These are phyloP conservation scores for Alnus rubra DNA, from an alignment of 306 rosid species.

Conservation along the genomic window DNA sequence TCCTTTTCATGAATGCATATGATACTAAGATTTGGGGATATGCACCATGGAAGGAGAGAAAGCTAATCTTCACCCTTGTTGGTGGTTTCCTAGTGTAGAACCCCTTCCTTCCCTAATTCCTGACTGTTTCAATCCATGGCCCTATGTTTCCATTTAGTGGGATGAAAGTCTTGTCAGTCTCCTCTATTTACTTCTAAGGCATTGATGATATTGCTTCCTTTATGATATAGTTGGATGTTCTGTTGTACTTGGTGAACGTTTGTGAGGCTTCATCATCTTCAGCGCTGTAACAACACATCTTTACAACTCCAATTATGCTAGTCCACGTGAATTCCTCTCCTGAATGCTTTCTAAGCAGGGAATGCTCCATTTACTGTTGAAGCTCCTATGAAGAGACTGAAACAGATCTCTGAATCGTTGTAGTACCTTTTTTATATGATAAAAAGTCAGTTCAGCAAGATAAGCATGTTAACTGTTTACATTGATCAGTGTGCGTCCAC, in stretches of 20 bases:
- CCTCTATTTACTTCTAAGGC: not conserved
- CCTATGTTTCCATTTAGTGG: not conserved
- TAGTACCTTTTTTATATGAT: not conserved
- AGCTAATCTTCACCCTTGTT: not conserved
- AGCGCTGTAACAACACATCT: not conserved
- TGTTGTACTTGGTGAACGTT: not conserved
- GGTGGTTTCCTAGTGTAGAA: not conserved
- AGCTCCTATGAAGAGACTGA: not conserved
- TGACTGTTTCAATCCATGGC: not conserved
- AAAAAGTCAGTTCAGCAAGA: not conserved
- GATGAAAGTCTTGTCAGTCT: not conserved
- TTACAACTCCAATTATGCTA: not conserved
- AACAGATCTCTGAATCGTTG: not conserved
- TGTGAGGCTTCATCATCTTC: slow-evolving; percentile 1
- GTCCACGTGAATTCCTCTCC: not conserved
- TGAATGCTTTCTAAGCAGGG: not conserved
- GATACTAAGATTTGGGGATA: not conserved
- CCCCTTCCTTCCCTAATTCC: not conserved
- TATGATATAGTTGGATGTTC: not conserved
- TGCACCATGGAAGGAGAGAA: not conserved
- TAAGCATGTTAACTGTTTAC: not conserved
- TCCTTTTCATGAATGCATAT: not conserved
- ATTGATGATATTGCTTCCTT: not conserved
- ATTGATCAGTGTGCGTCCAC: not conserved
- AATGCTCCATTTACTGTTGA: not conserved